phyloP scores from a whole-genome alignment of 768 basidiomycete genomes.

The Baorangia bicolor region DNA sequence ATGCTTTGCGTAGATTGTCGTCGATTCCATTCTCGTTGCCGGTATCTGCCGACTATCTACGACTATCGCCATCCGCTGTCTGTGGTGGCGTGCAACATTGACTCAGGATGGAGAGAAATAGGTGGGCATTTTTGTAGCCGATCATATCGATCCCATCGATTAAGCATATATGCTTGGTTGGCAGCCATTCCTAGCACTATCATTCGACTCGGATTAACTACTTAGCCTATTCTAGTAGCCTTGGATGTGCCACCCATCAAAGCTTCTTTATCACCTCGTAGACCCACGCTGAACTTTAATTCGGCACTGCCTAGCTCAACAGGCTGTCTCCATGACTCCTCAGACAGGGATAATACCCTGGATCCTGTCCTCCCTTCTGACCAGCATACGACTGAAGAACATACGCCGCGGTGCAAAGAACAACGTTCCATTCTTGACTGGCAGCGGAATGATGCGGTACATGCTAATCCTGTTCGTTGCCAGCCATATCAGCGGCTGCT shows the following conservation, averaged over 20 bases:
- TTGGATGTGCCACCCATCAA: background rate
- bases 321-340: background rate
- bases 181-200: background rate
- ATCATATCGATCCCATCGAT: too few species aligned
- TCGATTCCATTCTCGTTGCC: background rate
- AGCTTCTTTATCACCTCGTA: constrained; percentile 5
- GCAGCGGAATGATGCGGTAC: constrained; percentile 7
- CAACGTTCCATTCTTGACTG: background rate
- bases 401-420: background rate
- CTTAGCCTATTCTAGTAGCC: background rate
- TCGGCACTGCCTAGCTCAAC: background rate
- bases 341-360: background rate
- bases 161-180: background rate
- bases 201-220: background rate
- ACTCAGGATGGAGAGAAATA: background rate
- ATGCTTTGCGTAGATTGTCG: background rate
- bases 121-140: background rate
- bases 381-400: background rate
- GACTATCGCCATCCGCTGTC: background rate
- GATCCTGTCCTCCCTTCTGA: background rate
- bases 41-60: background rate
- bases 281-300: background rate
- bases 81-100: background rate
- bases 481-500: constrained; percentile 8
- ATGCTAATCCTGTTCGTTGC: constrained; percentile 13